Evolutionary conservation across 2,329 filamentous ascomycete genomes (phyloP), one percentile per base, ranked within the genome.

Genomic region (Mollisiaceae sp.): DNA sequence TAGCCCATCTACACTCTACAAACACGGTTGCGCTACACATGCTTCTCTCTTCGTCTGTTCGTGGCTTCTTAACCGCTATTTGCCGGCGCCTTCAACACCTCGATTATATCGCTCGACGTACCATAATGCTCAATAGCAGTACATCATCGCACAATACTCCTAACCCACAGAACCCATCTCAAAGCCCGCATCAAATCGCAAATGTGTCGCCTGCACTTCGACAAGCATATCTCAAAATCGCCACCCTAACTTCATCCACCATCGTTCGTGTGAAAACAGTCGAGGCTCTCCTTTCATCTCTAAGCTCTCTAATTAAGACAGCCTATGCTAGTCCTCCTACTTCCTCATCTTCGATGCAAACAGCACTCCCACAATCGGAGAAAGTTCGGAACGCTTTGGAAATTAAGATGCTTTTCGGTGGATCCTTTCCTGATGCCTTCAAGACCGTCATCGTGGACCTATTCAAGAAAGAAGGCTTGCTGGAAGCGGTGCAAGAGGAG

Each of bases 41-140:
- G 54, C 75, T 95, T 22, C 84, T 96, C 36, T 91, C 89, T 72
- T 93, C 91, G 36, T 88, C 90, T 60, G 90, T 90, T 12, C 86
- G 93, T 14, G 86, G 87, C 22, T 90, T 94, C 68, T 81, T 96
- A 24, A 86, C 87, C 32, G 87, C 90, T 36, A 82, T 88, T 57
- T 91, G 87, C 75, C 87, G 87, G 47, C 86, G 89, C 36, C 81
- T 93, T 24, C 77, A 79, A 4, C 84, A 88, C 67, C 79, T 91
- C 69, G 82, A 88, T 62, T 75, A 72, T 55, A 75, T 76, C 39
- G 75, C 75, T 8, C 72, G 71, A 15, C 75, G 73, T 68, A 73
- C 73, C 6, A 74, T 75, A 14, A 62, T 65, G 27, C 59, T 69
- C 8, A 56, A 60, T 22, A 41, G 20, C 14, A 32, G n/a, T 24